Evolutionary conservation across 148 eudicot species (phyloP).

Genomic region (Rhododendron simsii): DNA sequence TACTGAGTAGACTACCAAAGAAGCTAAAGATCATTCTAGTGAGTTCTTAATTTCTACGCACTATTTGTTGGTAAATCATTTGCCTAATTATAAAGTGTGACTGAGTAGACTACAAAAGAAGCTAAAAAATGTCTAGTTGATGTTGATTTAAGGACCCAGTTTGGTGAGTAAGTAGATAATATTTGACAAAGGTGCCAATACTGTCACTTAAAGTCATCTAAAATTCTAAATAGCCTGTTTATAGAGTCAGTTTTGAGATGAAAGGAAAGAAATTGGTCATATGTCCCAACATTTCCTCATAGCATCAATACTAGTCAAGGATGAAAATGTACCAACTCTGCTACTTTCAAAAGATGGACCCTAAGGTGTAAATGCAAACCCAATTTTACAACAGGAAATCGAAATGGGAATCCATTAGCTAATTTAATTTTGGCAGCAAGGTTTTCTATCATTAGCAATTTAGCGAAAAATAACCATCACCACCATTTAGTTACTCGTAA

Average conservation of each 20-base stretch:
- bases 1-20: background rate
- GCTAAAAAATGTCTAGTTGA: background rate
- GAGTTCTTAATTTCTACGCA: background rate
- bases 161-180: background rate
- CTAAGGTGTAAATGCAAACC: background rate
- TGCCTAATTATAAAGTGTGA: background rate
- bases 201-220: background rate
- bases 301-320: background rate
- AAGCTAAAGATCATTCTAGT: background rate
- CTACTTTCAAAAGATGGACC: background rate
- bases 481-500: background rate
- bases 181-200: background rate
- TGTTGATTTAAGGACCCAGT: background rate
- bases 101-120: background rate
- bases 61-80: background rate
- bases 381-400: background rate
- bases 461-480: background rate
- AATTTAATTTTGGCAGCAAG: background rate
- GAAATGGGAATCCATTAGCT: background rate
- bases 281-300: background rate
- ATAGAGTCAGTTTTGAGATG: background rate
- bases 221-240: background rate
- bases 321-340: background rate
- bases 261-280: background rate
- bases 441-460: background rate